These are phyloP conservation scores for Metarhizium brunneum DNA, from an alignment of 2,329 filamentous ascomycete species.

Conservation along the genomic window DNA sequence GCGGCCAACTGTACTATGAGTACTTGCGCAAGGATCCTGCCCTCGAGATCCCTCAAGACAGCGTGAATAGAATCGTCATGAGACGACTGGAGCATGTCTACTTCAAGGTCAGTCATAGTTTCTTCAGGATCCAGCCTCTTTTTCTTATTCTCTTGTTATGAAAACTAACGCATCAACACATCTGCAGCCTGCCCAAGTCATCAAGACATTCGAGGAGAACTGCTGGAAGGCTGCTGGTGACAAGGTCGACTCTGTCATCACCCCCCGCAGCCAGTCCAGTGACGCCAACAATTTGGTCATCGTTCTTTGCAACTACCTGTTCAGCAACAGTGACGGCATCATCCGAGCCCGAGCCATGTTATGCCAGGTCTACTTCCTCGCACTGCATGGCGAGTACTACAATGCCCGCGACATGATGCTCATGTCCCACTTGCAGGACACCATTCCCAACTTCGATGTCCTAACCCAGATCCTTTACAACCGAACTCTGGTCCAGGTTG, in stretches of 20 bases:
- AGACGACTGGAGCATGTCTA: constrained; percentile 93
- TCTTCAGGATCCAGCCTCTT: background rate
- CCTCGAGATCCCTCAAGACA: constrained; percentile 72
- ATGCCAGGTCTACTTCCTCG: constrained; percentile 97
- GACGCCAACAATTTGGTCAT: constrained; percentile 73
- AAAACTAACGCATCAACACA: background rate
- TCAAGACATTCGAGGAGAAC: constrained; percentile 89
- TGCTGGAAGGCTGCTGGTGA: constrained; percentile 75
- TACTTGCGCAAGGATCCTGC: constrained; percentile 59
- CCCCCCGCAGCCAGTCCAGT: constrained; percentile 56
- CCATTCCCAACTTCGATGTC: constrained; percentile 92
- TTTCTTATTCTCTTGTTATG: background rate
- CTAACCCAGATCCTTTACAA: constrained; percentile 98
- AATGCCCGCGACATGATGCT: constrained; percentile 97
- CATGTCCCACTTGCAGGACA: constrained; percentile 98
- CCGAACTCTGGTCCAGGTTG: constrained; percentile 93
- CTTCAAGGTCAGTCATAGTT: constrained; percentile 61
- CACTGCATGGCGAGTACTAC: constrained; percentile 96
- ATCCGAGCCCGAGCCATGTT: constrained; percentile 95
- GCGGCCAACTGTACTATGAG: constrained; percentile 83
- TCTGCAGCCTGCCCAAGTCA: constrained; percentile 69
- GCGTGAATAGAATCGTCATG: constrained; percentile 86
- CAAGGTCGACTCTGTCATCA: constrained; percentile 67
- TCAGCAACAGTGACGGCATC: constrained; percentile 89
- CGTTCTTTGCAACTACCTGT: constrained; percentile 88